Conservation (phyloP, 345 rosid species). For the Camelina neglecta region DNA sequence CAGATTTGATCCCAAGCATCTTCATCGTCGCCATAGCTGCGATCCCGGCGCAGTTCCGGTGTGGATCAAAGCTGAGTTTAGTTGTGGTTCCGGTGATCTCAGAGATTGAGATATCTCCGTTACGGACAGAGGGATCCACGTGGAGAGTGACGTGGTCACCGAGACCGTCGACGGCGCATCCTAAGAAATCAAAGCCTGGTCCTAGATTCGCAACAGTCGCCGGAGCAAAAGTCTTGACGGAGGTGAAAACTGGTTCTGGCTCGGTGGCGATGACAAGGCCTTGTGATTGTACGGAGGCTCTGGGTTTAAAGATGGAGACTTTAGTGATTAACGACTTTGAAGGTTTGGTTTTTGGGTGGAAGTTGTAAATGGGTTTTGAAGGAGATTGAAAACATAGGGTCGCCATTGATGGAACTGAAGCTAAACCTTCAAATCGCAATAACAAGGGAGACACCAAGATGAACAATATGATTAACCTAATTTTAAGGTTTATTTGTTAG, state of each 20-base stretch:
- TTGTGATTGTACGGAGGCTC: conserved; percentile 33
- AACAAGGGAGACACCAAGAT: not conserved
- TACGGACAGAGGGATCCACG: conserved; percentile 59
- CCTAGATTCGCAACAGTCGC: conserved; percentile 84
- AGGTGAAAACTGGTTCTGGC: conserved; percentile 68
- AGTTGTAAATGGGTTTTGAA: conserved; percentile 41
- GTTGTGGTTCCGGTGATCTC: conserved; percentile 51
- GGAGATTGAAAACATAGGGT: conserved; percentile 48
- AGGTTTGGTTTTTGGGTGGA: conserved; percentile 9
- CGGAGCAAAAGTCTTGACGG: conserved; percentile 72
- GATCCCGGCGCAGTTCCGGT: conserved; percentile 75
- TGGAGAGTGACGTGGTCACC: conserved; percentile 37
- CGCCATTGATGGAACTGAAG: conserved; percentile 35
- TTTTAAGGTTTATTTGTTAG: not conserved
- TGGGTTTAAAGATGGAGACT: conserved; percentile 47
- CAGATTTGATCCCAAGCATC: conserved; percentile 61
- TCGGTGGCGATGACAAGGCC: conserved; percentile 45
- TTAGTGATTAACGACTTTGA: conserved; percentile 5
- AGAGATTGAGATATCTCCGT: conserved; percentile 62
- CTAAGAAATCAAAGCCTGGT: conserved; percentile 78
- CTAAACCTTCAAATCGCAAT: not conserved
- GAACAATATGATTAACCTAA: conserved; percentile 8
- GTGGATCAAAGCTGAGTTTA: conserved; percentile 64
- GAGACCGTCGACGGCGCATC: conserved; percentile 72
- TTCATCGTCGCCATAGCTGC: conserved; percentile 75